Conservation (phyloP, 352 stramenopile genomes). For the Pythium sp. region DNA sequence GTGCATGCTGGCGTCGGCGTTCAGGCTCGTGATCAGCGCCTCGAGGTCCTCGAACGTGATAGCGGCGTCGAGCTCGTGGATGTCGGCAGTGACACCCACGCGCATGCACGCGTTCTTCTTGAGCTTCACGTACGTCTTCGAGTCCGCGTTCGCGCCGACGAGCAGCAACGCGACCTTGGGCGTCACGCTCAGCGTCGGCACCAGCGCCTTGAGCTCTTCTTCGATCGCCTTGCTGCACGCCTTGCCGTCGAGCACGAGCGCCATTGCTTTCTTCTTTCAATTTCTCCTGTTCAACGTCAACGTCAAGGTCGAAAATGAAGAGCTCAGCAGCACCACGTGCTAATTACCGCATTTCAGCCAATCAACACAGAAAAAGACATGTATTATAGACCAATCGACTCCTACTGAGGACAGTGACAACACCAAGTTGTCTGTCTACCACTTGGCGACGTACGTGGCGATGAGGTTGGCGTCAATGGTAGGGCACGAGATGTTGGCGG, state of each 20-base stretch:
- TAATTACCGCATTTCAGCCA: slow-evolving; percentile 6
- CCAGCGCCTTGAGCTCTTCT: slow-evolving; percentile 54
- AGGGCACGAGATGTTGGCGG: slow-evolving; percentile 40
- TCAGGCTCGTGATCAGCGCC: slow-evolving; percentile 75
- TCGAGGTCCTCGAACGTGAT: slow-evolving; percentile 47
- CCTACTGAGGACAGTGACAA: neutral
- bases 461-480: slow-evolving; percentile 38
- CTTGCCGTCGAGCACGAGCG: slow-evolving; percentile 49
- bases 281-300: slow-evolving; percentile 15
- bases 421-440: slow-evolving; percentile 21
- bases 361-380: slow-evolving; percentile 7
- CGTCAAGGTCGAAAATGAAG: neutral
- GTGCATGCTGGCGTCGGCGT: slow-evolving; percentile 88
- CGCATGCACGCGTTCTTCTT: slow-evolving; percentile 98
- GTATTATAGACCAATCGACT: slow-evolving; percentile 10
- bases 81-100: slow-evolving; percentile 89
- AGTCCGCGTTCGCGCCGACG: slow-evolving; percentile 88
- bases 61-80: slow-evolving; percentile 55
- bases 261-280: neutral
- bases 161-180: slow-evolving; percentile 94
- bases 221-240: slow-evolving; percentile 64
- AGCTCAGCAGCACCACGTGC: slow-evolving; percentile 5
- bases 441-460: slow-evolving; percentile 38
- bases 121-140: slow-evolving; percentile 93
- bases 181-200: slow-evolving; percentile 24